phyloP scores from a whole-genome alignment of 768 basidiomycete genomes.

The Lactifluus rugatus region DNA sequence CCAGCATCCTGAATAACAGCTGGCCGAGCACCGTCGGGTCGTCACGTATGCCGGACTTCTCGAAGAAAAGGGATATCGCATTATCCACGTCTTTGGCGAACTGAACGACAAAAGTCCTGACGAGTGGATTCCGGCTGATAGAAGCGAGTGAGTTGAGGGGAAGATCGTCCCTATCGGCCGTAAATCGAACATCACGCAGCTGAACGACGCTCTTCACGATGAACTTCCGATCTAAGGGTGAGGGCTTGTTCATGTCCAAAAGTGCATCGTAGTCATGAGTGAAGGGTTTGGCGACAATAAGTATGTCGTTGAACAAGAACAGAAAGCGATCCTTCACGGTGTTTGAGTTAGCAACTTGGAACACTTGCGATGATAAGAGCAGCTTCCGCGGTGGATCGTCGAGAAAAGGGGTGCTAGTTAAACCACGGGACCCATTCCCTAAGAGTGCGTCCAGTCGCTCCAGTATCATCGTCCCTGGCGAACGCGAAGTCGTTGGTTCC shows the following conservation, averaged over 20 bases:
- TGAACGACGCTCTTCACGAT: slow-evolving; percentile 85
- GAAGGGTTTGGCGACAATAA: slow-evolving; percentile 88
- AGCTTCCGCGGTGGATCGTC: slow-evolving; percentile 85
- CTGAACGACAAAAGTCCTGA: slow-evolving; percentile 65
- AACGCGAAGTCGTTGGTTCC: slow-evolving; percentile 27
- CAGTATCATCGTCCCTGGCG: slow-evolving; percentile 46
- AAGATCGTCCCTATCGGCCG: slow-evolving; percentile 57
- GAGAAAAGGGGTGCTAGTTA: slow-evolving; percentile 48
- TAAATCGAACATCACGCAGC: slow-evolving; percentile 58
- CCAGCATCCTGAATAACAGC: slow-evolving; percentile 69
- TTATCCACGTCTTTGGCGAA: slow-evolving; percentile 75
- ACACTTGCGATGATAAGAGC: slow-evolving; percentile 72
- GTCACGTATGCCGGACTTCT: slow-evolving; percentile 47
- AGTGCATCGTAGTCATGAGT: slow-evolving; percentile 56
- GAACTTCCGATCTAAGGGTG: slow-evolving; percentile 61
- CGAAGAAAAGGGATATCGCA: slow-evolving; percentile 63
- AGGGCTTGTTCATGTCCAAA: slow-evolving; percentile 46
- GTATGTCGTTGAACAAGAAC: slow-evolving; percentile 93
- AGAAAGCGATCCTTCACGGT: slow-evolving; percentile 94
- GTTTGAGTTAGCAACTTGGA: slow-evolving; percentile 90
- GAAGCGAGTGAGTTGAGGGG: slow-evolving; percentile 34
- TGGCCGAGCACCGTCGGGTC: slow-evolving; percentile 71
- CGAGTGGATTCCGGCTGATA: slow-evolving; percentile 46
- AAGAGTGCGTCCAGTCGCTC: slow-evolving; percentile 65
- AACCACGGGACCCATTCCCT: slow-evolving; percentile 48